Conservation (phyloP, 2,329 filamentous ascomycete genomes). For the Colletotrichum somersetense region DNA sequence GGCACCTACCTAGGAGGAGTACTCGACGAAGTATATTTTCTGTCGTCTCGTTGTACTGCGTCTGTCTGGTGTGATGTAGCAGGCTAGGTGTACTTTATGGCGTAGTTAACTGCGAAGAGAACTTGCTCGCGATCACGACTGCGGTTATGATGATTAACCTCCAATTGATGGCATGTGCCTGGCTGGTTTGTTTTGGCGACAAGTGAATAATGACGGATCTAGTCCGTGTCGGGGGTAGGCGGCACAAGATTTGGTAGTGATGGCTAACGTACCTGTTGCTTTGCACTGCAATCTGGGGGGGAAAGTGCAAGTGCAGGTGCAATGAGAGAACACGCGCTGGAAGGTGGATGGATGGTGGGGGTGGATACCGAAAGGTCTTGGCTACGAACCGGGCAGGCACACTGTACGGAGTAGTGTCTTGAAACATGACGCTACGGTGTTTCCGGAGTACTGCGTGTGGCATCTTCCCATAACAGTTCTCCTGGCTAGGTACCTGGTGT, state of each 20-base stretch:
- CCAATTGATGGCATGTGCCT: conserved; percentile 5
- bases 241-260: not conserved
- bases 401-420: not conserved
- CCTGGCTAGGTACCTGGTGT: not conserved
- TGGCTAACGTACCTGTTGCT: not conserved
- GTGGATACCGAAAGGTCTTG: conserved; percentile 31
- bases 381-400: conserved; percentile 5
- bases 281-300: not conserved
- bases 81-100: not conserved
- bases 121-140: conserved; percentile 31
- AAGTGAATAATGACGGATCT: conserved; percentile 8
- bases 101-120: not conserved
- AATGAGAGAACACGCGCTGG: not conserved
- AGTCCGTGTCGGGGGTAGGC: conserved; percentile 9
- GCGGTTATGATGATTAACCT: conserved; percentile 17
- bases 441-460: not conserved
- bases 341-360: conserved; percentile 39
- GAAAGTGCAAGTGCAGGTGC: not conserved
- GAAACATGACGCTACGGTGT: conserved; percentile 36
- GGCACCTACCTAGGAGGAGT: conserved; percentile 3
- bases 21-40: conserved; percentile 9
- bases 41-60: not conserved
- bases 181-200: not conserved
- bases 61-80: not conserved
- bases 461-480: not conserved